A percentile compares a stretch with the other conserved stretches of the same genome.
phyloP scores from a whole-genome alignment of 768 basidiomycete species.

The Phanerochaete sordida region DNA sequence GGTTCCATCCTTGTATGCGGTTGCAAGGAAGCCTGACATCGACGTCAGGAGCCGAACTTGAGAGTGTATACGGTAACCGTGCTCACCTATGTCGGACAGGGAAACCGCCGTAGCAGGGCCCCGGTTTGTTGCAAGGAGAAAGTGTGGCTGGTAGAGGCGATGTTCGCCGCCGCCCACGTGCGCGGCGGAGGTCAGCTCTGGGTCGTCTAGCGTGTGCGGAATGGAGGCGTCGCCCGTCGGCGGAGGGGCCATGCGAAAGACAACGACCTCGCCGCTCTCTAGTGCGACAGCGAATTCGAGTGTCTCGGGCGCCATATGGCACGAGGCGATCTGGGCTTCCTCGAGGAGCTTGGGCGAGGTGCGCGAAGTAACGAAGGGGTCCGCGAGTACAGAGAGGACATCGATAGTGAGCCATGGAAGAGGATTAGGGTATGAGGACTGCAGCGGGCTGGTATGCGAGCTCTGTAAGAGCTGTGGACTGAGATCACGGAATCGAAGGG shows the following conservation, averaged over 20 bases:
- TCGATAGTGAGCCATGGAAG: slow-evolving; percentile 62
- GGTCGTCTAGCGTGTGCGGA: slow-evolving; percentile 31
- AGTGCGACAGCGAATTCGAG: slow-evolving; percentile 56
- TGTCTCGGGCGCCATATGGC: slow-evolving; percentile 51
- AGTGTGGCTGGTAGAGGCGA: slow-evolving; percentile 55
- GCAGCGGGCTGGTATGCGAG: slow-evolving; percentile 44
- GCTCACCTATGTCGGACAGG: slow-evolving; percentile 70
- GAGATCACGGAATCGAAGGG: slow-evolving; percentile 70
- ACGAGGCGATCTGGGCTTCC: slow-evolving; percentile 36
- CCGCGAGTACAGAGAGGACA: slow-evolving; percentile 45
- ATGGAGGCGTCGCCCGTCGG: slow-evolving; percentile 11
- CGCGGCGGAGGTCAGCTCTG: slow-evolving; percentile 50
- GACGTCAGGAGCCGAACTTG: background rate
- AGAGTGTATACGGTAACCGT: background rate
- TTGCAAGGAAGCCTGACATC: slow-evolving; percentile 68
- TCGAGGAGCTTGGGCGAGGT: slow-evolving; percentile 26
- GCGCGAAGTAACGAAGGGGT: slow-evolving; percentile 32
- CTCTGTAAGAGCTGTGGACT: slow-evolving; percentile 63
- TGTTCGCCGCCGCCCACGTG: slow-evolving; percentile 40
- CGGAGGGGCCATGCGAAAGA: slow-evolving; percentile 38
- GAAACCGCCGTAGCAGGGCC: slow-evolving; percentile 53
- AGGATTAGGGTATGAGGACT: slow-evolving; percentile 61
- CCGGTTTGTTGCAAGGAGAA: slow-evolving; percentile 48
- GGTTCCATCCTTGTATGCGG: slow-evolving; percentile 58
- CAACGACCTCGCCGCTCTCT: slow-evolving; percentile 51